phyloP scores from a whole-genome alignment of 345 rosid species.

The Murraya koenigii region DNA sequence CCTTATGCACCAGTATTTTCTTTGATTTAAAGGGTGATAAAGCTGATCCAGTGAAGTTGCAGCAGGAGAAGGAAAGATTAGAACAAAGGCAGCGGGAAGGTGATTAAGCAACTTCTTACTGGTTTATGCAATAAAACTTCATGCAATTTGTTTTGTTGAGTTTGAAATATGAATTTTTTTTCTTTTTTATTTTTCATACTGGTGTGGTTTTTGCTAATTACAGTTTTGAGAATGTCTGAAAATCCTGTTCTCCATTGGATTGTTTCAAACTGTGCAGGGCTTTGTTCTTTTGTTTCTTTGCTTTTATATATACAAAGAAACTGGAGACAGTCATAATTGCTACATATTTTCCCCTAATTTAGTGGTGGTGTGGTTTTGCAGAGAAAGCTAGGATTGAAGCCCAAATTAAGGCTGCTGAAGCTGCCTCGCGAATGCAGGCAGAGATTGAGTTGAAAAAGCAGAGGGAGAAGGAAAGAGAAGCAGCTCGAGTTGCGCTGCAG shows the following conservation, averaged over 20 bases:
- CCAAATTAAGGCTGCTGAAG: slow-evolving; percentile 62
- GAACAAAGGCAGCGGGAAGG: slow-evolving; percentile 77
- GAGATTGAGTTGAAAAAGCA: slow-evolving; percentile 53
- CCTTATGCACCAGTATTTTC: background rate
- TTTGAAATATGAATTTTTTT: background rate
- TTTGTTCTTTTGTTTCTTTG: background rate
- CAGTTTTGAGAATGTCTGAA: background rate
- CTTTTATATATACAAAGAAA: background rate
- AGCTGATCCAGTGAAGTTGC: slow-evolving; percentile 55
- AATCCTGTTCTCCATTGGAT: background rate
- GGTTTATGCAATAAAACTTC: background rate
- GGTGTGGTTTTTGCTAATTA: background rate
- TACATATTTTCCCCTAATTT: background rate
- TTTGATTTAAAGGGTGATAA: slow-evolving; percentile 49
- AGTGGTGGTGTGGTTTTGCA: slow-evolving; percentile 21
- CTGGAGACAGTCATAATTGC: no score
- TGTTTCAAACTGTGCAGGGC: background rate
- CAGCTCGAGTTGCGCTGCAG: slow-evolving; percentile 60
- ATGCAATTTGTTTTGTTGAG: background rate
- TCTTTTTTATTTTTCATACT: background rate
- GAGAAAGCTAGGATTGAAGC: slow-evolving; percentile 78
- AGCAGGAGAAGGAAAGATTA: slow-evolving; percentile 61
- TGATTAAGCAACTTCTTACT: slow-evolving; percentile 17
- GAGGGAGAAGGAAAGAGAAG: slow-evolving; percentile 65
- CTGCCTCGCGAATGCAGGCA: slow-evolving; percentile 45